These are phyloP conservation scores for Tremellales sp. DNA, from an alignment of 1,284 basidiomycete genomes.

Conservation along the genomic window DNA sequence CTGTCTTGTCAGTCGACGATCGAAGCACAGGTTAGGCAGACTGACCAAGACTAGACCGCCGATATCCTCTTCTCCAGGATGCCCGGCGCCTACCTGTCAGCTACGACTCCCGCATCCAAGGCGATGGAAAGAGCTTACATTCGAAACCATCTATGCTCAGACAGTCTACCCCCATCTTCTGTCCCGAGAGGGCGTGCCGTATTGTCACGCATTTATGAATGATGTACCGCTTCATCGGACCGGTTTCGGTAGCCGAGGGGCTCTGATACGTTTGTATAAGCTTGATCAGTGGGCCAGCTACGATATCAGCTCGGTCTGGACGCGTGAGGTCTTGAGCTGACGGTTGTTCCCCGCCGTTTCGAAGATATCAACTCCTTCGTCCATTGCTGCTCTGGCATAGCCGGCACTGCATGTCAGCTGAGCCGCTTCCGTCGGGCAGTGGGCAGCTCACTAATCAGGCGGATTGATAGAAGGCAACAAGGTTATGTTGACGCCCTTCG, in stretches of 20 bases:
- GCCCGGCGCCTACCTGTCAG: constrained; percentile 59
- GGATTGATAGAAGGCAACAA: constrained; percentile 84
- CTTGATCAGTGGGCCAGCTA: constrained; percentile 72
- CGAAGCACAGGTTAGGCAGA: constrained; percentile 4
- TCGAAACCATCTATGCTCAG: constrained; percentile 86
- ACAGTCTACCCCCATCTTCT: constrained; percentile 74
- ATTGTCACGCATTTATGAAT: constrained; percentile 90
- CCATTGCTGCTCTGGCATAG: constrained; percentile 74
- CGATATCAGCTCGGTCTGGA: too few relatives aligned
- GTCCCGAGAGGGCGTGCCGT: constrained; percentile 75
- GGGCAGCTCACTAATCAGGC: constrained; percentile 64
- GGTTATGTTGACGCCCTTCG: constrained; percentile 83
- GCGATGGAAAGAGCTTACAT: too few relatives aligned
- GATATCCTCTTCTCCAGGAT: constrained; percentile 93
- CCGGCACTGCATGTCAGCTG: constrained; percentile 50
- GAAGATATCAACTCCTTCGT: constrained; percentile 82
- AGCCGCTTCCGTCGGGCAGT: constrained; percentile 1
- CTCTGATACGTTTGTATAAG: constrained; percentile 62
- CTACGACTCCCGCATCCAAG: too few relatives aligned
- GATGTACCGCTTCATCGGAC: constrained; percentile 58
- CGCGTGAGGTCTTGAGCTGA: constrained; percentile 51
- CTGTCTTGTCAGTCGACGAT: constrained; percentile 47
- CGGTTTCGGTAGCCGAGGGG: constrained; percentile 4
- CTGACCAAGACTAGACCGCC: constrained; percentile 80
- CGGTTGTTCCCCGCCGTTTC: constrained; percentile 92